Base-by-base conservation (phyloP, 2,329 filamentous ascomycete species). In the Aspergillus luchuensis region DNA sequence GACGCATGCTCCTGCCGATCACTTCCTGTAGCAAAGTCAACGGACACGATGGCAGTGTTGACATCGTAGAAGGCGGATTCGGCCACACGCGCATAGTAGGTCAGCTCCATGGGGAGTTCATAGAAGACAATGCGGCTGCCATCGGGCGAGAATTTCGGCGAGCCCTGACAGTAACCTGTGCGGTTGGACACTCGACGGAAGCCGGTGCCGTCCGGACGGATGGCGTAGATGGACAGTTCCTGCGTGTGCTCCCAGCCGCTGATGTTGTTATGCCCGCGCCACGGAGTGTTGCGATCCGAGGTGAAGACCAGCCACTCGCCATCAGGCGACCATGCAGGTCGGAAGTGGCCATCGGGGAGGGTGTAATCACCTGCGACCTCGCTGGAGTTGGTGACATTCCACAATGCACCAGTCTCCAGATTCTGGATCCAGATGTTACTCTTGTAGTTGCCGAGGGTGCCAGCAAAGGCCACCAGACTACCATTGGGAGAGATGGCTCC, bases 221-320 rank as follows among this genome's bases (percentile, higher is more conserved):
- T 75, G 3, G 69, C 71, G 52, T 80, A 80, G 19, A 80, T 66
- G 1, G 76, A 76, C 4, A 80, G 67, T n/a, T 71, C 69, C 60
- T 80, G 78, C 0, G 76, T 76, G 57, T 80, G 78, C 59, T 79
- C 71, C 78, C 78, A 79, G 28, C 78, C 67, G 5, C 77, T 74
- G 53, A 69, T 59, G 61, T 60, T 72, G n/a, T 74, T 72, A 57
- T 80, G 77, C 0, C 79, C 78, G 5, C 69, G 70, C 78, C 77
- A 80, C 8, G 67, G 66, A 1, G 78, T 79, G 56, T 79, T 79
- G 21, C 74, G 72, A 52, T 80, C 77, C 2, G 78, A 80, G 8
- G 71, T 70, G 57, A 80, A 79, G 2, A 71, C 73, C 57, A 80
- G 67, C 75, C 75, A 79, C 59, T 78, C 58, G 17, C 79, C 77